phyloP scores from a whole-genome alignment of 768 basidiomycete species.

The Mycena floridula region DNA sequence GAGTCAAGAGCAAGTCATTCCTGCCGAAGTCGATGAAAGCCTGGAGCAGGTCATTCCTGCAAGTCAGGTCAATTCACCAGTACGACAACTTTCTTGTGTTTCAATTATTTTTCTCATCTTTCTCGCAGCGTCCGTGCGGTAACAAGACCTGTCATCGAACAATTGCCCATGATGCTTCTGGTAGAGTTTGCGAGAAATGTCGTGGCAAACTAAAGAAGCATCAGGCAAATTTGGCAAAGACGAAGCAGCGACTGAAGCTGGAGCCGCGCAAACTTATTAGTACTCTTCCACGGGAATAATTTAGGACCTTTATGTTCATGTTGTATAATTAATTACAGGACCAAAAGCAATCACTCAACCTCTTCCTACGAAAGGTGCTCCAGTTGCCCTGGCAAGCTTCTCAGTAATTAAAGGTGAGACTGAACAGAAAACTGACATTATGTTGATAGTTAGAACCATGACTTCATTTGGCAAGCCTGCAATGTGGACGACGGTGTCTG shows the following conservation, averaged over 20 bases:
- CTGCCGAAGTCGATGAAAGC: too few species aligned
- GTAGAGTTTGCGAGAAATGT: neutral
- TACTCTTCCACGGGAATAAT: too few species aligned
- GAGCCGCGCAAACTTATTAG: neutral
- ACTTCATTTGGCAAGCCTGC: slow-evolving; percentile 64
- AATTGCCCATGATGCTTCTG: neutral
- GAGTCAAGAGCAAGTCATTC: too few species aligned
- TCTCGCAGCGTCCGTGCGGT: neutral
- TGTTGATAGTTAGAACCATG: slow-evolving; percentile 63
- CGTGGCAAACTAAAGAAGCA: neutral
- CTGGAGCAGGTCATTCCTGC: too few species aligned
- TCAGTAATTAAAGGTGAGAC: neutral
- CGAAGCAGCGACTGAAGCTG: neutral
- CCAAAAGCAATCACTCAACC: too few species aligned
- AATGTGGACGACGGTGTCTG: slow-evolving; percentile 63
- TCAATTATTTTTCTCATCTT: too few species aligned
- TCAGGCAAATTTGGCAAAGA: neutral
- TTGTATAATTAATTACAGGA: too few species aligned
- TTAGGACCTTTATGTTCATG: too few species aligned
- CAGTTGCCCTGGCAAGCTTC: neutral
- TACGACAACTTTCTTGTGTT: too few species aligned
- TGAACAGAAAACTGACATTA: slow-evolving; percentile 53
- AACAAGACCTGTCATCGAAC: neutral
- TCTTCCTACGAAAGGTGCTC: slow-evolving; percentile 5
- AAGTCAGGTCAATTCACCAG: too few species aligned